These are phyloP conservation scores for Podospora pseudoanserina DNA, from an alignment of 495 filamentous ascomycete genomes.

Conservation along the genomic window DNA sequence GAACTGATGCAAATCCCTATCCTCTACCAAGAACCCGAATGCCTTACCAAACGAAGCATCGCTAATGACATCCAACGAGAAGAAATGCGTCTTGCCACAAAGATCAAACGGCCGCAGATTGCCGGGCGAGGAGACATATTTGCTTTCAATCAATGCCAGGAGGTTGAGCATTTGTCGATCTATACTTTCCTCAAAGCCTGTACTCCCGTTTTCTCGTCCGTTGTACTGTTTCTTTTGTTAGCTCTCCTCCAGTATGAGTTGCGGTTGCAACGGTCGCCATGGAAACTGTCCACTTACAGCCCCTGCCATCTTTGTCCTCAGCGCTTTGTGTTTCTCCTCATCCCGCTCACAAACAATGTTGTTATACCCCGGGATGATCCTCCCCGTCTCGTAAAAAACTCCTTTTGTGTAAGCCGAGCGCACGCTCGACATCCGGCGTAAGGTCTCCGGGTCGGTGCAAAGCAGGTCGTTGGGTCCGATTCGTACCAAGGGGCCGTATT, in stretches of 20 bases:
- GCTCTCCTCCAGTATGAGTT: neutral
- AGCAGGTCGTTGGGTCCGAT: conserved; percentile 47
- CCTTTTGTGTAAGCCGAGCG: conserved; percentile 33
- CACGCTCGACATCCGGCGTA: conserved; percentile 31
- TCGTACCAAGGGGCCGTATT: conserved; percentile 33
- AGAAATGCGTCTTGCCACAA: conserved; percentile 40
- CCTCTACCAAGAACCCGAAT: conserved; percentile 45
- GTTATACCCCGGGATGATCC: conserved; percentile 42
- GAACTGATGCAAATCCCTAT: conserved; percentile 51
- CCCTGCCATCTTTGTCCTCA: conserved; percentile 31
- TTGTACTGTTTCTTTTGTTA: conserved; percentile 10
- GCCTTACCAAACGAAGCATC: conserved; percentile 49
- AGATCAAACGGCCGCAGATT: conserved; percentile 43
- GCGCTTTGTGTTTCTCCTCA: conserved; percentile 30
- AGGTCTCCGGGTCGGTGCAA: conserved; percentile 33
- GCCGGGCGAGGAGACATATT: conserved; percentile 52
- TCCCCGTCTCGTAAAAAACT: conserved; percentile 42
- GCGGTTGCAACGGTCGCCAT: too few species aligned
- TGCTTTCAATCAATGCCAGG: conserved; percentile 37
- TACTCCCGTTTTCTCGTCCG: conserved; percentile 32
- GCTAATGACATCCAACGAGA: conserved; percentile 51
- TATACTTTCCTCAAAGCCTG: conserved; percentile 46
- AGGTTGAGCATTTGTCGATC: conserved; percentile 44
- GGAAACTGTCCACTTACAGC: conserved; percentile 17
- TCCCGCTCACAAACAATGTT: conserved; percentile 35